Evolutionary conservation across 352 stramenopile genomes (phyloP).

Genomic region (Elongisporangium prolatum): DNA sequence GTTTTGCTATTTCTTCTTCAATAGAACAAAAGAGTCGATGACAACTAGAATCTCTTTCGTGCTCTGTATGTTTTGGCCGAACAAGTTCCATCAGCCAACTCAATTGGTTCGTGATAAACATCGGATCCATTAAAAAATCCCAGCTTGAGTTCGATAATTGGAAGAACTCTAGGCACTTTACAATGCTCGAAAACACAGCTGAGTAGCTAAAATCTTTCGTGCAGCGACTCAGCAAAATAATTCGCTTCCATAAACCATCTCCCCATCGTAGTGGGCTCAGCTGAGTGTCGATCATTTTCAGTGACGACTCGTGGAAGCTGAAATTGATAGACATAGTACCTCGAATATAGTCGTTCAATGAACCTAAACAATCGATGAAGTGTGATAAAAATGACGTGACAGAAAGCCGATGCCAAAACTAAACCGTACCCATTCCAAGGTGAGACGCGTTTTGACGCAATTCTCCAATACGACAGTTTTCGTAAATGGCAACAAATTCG

Average conservation of each 20-base stretch:
- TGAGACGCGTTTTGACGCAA: slow-evolving; percentile 23
- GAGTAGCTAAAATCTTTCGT: slow-evolving; percentile 33
- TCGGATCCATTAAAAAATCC: slow-evolving; percentile 16
- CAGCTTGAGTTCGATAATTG: not conserved
- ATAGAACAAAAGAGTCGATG: slow-evolving; percentile 57
- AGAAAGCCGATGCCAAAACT: not conserved
- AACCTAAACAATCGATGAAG: slow-evolving; percentile 15
- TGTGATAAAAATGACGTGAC: not conserved
- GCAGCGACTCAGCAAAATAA: slow-evolving; percentile 23
- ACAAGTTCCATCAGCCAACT: slow-evolving; percentile 25
- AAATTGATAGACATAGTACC: slow-evolving; percentile 22
- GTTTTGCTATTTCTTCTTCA: slow-evolving; percentile 43
- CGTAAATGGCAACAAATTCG: slow-evolving; percentile 35
- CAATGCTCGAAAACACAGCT: slow-evolving; percentile 27
- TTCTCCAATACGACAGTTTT: slow-evolving; percentile 28
- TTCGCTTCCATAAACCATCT: slow-evolving; percentile 23
- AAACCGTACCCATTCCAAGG: slow-evolving; percentile 38
- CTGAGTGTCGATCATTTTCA: slow-evolving; percentile 17
- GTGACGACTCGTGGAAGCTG: slow-evolving; percentile 20
- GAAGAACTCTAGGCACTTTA: not conserved
- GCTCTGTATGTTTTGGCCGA: slow-evolving; percentile 27
- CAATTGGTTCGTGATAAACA: slow-evolving; percentile 23
- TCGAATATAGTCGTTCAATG: slow-evolving; percentile 25
- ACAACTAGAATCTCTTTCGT: slow-evolving; percentile 39
- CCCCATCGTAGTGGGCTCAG: slow-evolving; percentile 32